phyloP scores from a whole-genome alignment of 176 grass and related monocot species.

The Triticum timopheevii region DNA sequence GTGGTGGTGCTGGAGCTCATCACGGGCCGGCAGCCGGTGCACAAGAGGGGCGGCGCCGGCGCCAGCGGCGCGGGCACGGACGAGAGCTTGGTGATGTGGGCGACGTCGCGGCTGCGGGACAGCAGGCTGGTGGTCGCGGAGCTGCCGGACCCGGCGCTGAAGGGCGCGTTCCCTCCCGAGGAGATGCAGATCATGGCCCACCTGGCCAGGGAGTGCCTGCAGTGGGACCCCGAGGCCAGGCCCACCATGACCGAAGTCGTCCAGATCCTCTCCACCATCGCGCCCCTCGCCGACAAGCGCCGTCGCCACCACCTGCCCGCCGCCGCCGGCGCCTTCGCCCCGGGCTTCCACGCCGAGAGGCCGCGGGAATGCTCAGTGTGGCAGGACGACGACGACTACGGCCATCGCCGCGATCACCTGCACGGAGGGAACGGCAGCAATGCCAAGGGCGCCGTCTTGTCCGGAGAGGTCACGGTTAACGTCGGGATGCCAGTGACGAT shows the following conservation, averaged over 20 bases:
- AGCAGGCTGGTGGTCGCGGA: conserved; percentile 75
- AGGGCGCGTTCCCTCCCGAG: conserved; percentile 70
- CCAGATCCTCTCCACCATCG: conserved; percentile 87
- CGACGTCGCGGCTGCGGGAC: conserved; percentile 65
- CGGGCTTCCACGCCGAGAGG: not conserved
- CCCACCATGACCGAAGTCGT: conserved; percentile 94
- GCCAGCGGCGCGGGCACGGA: conserved; percentile 37
- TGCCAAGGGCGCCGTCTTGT: conserved; percentile 25
- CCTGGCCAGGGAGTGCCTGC: conserved; percentile 87
- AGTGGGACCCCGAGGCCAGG: conserved; percentile 91
- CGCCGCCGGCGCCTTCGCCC: not conserved
- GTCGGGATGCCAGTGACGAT: not conserved
- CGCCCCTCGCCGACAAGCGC: conserved; percentile 38
- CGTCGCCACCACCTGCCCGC: conserved; percentile 43
- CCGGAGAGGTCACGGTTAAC: conserved; percentile 33
- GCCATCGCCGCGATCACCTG: not conserved
- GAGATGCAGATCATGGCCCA: conserved; percentile 98
- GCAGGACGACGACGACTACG: not conserved
- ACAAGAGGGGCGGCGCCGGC: conserved; percentile 38
- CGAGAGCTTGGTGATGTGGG: conserved; percentile 89
- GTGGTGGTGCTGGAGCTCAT: conserved; percentile 94
- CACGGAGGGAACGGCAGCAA: not conserved
- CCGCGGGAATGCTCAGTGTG: conserved; percentile 31
- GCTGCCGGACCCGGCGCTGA: conserved; percentile 72
- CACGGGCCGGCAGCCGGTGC: conserved; percentile 78